phyloP scores from a whole-genome alignment of 2,329 filamentous ascomycete genomes.

The Esteya vermicola region DNA sequence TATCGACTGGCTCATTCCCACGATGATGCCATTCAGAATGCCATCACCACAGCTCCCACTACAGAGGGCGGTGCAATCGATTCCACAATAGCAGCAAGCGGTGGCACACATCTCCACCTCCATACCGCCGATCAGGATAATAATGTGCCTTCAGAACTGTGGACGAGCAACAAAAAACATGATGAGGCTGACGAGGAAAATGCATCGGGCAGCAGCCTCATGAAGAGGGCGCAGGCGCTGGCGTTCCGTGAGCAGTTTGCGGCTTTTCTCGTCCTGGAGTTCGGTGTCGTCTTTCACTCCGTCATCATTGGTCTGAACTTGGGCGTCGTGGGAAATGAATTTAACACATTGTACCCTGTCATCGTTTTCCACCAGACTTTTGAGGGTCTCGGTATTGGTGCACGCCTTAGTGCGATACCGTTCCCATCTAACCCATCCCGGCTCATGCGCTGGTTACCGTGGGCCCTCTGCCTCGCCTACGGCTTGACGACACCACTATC shows the following conservation, averaged over 20 bases:
- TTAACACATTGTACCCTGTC: slow-evolving; percentile 47
- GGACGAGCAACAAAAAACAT: slow-evolving; percentile 51
- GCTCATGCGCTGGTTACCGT: slow-evolving; percentile 57
- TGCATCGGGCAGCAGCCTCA: slow-evolving; percentile 7
- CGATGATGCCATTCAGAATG: slow-evolving; percentile 31
- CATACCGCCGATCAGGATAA: slow-evolving; percentile 61
- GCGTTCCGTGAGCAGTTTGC: slow-evolving; percentile 27
- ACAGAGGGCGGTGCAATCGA: no score
- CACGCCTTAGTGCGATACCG: slow-evolving; percentile 57
- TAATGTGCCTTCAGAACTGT: slow-evolving; percentile 46
- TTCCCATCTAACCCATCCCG: slow-evolving; percentile 46
- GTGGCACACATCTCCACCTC: slow-evolving; percentile 43
- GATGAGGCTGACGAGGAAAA: slow-evolving; percentile 44
- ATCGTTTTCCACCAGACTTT: slow-evolving; percentile 86
- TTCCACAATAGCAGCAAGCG: no score
- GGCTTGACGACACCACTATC: slow-evolving; percentile 73
- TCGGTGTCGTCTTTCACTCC: slow-evolving; percentile 89
- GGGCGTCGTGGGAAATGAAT: slow-evolving; percentile 40
- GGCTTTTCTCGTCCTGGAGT: slow-evolving; percentile 76
- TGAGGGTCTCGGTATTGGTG: slow-evolving; percentile 82
- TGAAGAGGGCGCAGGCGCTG: no score
- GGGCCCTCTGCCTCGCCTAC: slow-evolving; percentile 56
- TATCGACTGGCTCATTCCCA: slow-evolving; percentile 34
- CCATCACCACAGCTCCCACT: slow-evolving; percentile 19
- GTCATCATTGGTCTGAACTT: slow-evolving; percentile 85